Conservation (phyloP, 2,329 filamentous ascomycete species). For the Paracamarosporium sp. region DNA sequence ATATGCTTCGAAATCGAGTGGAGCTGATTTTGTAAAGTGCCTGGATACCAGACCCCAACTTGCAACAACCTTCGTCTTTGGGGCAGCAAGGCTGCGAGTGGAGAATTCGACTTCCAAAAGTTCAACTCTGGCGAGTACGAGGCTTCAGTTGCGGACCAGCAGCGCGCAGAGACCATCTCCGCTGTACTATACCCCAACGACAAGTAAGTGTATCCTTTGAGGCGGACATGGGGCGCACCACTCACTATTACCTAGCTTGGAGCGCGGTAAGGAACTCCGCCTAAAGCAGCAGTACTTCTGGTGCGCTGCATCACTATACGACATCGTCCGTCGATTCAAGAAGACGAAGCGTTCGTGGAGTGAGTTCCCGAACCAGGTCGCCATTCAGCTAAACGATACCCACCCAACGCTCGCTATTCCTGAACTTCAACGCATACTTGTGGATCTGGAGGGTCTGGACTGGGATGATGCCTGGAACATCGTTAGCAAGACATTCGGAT, state of each 20-base stretch:
- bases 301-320: slow-evolving; percentile 94
- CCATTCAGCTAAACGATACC: slow-evolving; percentile 97
- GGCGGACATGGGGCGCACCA: neutral
- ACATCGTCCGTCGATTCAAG: slow-evolving; percentile 98
- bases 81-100: slow-evolving; percentile 96
- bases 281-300: slow-evolving; percentile 99
- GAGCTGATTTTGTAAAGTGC: slow-evolving; percentile 64
- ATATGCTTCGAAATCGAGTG: no score
- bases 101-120: slow-evolving; percentile 99
- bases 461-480: slow-evolving; percentile 89
- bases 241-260: slow-evolving; percentile 60
- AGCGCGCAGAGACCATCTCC: slow-evolving; percentile 98
- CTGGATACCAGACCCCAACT: slow-evolving; percentile 85
- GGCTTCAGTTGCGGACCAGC: slow-evolving; percentile 96
- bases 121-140: slow-evolving; percentile 99
- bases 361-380: slow-evolving; percentile 92
- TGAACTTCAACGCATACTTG: slow-evolving; percentile 89
- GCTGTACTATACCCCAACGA: slow-evolving; percentile 98
- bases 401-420: slow-evolving; percentile 96
- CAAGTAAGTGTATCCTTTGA: slow-evolving; percentile 62
- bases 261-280: slow-evolving; percentile 94
- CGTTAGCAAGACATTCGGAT: slow-evolving; percentile 75
- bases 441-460: slow-evolving; percentile 87
- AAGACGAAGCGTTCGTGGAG: slow-evolving; percentile 91
- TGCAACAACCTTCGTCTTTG: slow-evolving; percentile 97